Base-by-base conservation (phyloP, 768 basidiomycete species). In the Basidioascus undulatus region DNA sequence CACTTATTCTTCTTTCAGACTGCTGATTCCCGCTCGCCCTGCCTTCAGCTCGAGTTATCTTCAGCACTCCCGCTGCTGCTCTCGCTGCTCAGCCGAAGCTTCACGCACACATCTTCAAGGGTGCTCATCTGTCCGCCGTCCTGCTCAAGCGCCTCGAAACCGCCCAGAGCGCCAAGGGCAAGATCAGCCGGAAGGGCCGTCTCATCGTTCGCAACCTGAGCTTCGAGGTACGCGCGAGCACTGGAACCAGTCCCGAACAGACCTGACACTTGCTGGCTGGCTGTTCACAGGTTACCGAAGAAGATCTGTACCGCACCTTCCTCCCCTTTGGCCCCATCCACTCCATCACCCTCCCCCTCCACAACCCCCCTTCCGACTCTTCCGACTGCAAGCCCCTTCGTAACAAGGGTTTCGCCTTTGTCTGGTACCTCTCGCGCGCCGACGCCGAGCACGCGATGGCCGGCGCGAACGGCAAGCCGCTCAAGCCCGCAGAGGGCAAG, bases 51-150 rank as follows among this genome's bases (percentile, higher is more conserved):
- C 66, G 79, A 46, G 71, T 76, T 15, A 44, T 84, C 5, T 87
- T 86, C 56, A 57, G 65, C 2, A 72, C 69, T 0, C 72, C 82
- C 2, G 62, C 64, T 6, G 57, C 67, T 21, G 84, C 87, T 0
- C 63, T 66, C 30, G 68, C 72, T 9, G 77, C 82, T 2, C 71
- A 79, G 30, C 61, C 57, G 40, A 82, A 79, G 56, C 68, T 96
- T 2, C 83, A 96, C 53, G 82, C 81, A 1, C 83, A 87, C 54
- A 76, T 86, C 23, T 89, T 77, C 68, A 87, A 89, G 55, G 83
- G 84, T 31, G 64, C 66, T 8, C 61, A 86, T 5, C 68, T 94
- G n/a, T 82, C 78, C 3, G 80, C 76, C 12, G 72, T 76, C 6
- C 66, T 89, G 37, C 86, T 89, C 65, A 83, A 83, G 53, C 70